These are phyloP conservation scores for Phytophthora europaea DNA, from an alignment of 352 stramenopile species.

Conservation along the genomic window DNA sequence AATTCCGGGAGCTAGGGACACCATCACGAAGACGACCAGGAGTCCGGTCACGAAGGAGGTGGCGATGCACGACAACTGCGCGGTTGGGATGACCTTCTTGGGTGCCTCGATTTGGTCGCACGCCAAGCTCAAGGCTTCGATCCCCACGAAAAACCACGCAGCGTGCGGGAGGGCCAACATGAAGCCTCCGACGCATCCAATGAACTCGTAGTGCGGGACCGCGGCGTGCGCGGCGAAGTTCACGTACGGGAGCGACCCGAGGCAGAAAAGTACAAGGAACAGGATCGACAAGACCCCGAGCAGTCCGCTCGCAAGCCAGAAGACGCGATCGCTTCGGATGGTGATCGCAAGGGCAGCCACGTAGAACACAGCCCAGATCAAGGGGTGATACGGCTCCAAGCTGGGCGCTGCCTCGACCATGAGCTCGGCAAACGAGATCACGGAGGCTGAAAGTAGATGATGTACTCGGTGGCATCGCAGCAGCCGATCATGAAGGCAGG, in stretches of 20 bases:
- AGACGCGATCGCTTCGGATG: slow-evolving; percentile 29
- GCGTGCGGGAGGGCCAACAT: slow-evolving; percentile 33
- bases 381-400: slow-evolving; percentile 17
- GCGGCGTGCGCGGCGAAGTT: slow-evolving; percentile 22
- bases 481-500: slow-evolving; percentile 41
- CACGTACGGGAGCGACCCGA: slow-evolving; percentile 36
- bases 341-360: slow-evolving; percentile 30
- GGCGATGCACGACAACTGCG: slow-evolving; percentile 45
- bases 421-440: slow-evolving; percentile 37
- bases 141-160: slow-evolving; percentile 51
- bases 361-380: slow-evolving; percentile 39
- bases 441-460: slow-evolving; percentile 38
- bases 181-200: slow-evolving; percentile 30
- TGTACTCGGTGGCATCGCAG: slow-evolving; percentile 44
- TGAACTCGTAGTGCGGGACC: background rate
- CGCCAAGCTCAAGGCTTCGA: slow-evolving; percentile 39
- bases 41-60: slow-evolving; percentile 43
- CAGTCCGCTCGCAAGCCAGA: slow-evolving; percentile 44
- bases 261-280: slow-evolving; percentile 42
- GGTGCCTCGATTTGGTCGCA: slow-evolving; percentile 41
- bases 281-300: slow-evolving; percentile 33
- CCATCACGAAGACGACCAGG: slow-evolving; percentile 41
- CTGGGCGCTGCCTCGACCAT: slow-evolving; percentile 24
- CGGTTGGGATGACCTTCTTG: slow-evolving; percentile 40
- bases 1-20: slow-evolving; percentile 34